These are phyloP conservation scores for Chaetomium tenue DNA, from an alignment of 495 filamentous ascomycete genomes.

Conservation along the genomic window DNA sequence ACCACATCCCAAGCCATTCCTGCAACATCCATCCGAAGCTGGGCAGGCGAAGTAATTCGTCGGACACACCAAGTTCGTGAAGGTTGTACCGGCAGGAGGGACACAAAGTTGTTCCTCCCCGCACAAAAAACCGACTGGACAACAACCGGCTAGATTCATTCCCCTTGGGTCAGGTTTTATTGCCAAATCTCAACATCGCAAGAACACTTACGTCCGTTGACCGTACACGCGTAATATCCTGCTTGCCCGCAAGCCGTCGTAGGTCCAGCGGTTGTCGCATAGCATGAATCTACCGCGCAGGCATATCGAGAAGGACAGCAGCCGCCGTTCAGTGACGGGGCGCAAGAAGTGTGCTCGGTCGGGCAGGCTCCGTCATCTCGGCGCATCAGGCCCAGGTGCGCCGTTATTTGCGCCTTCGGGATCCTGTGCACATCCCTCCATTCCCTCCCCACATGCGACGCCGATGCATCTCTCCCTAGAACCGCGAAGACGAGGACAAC, in stretches of 20 bases:
- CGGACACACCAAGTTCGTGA: slow-evolving; percentile 32
- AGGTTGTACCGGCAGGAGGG: slow-evolving; percentile 32
- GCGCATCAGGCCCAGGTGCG: slow-evolving; percentile 21
- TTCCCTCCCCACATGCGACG: slow-evolving; percentile 25
- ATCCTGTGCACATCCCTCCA: slow-evolving; percentile 35
- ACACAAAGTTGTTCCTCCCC: slow-evolving; percentile 27
- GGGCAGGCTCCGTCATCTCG: slow-evolving; percentile 32
- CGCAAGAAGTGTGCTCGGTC: slow-evolving; percentile 37
- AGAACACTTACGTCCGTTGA: slow-evolving; percentile 27
- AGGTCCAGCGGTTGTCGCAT: slow-evolving; percentile 42
- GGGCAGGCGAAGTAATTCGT: slow-evolving; percentile 41
- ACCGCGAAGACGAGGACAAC: slow-evolving; percentile 31
- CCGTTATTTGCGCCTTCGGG: slow-evolving; percentile 40
- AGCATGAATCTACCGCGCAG: slow-evolving; percentile 46
- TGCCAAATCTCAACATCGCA: no score
- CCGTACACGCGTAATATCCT: slow-evolving; percentile 38
- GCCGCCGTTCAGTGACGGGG: slow-evolving; percentile 39
- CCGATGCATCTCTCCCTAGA: slow-evolving; percentile 26
- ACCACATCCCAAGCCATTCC: slow-evolving; percentile 41
- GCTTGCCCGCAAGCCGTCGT: slow-evolving; percentile 37
- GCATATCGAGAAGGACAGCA: slow-evolving; percentile 46
- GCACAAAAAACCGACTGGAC: slow-evolving; percentile 41
- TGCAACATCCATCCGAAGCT: slow-evolving; percentile 43
- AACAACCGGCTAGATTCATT: slow-evolving; percentile 34
- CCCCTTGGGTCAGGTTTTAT: background rate